Evolutionary conservation across 208 protist species (phyloP), one percentile per base, ranked within the genome.

Genomic region (Balamuthia mandrillaris): DNA sequence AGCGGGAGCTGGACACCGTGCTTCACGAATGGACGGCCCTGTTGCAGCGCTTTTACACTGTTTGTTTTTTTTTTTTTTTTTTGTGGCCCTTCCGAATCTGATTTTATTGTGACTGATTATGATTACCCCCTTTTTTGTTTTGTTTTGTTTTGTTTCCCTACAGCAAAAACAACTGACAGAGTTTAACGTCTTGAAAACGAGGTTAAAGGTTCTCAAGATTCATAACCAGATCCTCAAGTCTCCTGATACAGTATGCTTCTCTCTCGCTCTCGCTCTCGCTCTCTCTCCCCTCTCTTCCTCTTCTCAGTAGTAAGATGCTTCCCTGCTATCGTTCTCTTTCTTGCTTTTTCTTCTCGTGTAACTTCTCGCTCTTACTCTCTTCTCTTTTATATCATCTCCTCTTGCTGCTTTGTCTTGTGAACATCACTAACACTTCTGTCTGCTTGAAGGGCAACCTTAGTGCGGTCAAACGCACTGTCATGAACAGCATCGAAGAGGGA

Each of bases 381-480:
- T 33, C 78, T 29, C 2, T 5, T 41, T 29, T 1, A 70, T 47
- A 5, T 4, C 4, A 7, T 37, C 10, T 54, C 16, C 18, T 6
- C 54, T 63, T 63, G 5, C 54, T 35, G 33, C 9, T 29, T 6
- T 6, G 7, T 29, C 5, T 29, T 29, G 33, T 6, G 33, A 63
- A 63, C 7, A 5, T 33, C 56, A 6, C 3, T 9, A 9, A 10
- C n/a, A 31, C 4, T 63, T 6, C 3, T 33, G 3, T 37, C 37
- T 63, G 4, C 27, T 65, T 65, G 58, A 9, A 79, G 66, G 21
- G 86, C 84, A 0, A n/a, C n/a, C 18, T 83, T 18, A 79, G 78
- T 21, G 85, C 82, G 54, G 47, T 87, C n/a, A 88, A 81, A n/a
- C 45, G 60, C 1, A 88, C 84, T 21, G 86, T 88, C 2, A 86